phyloP scores from a whole-genome alignment of 1,284 basidiomycete genomes.

The Pseudozyma tsukubaensis region DNA sequence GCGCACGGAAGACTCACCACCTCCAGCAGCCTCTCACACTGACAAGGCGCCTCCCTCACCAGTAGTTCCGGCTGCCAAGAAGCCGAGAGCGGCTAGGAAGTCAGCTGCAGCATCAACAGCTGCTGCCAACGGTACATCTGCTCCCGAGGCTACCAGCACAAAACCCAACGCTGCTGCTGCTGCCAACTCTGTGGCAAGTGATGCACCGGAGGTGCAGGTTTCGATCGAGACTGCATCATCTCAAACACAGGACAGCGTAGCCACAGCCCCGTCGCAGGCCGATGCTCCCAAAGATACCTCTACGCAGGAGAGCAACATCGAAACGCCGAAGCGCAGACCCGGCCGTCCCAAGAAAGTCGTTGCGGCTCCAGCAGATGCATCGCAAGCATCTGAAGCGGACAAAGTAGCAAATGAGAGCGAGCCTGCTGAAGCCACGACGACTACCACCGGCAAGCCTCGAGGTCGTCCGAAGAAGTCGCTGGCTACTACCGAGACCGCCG shows the following conservation, averaged over 20 bases:
- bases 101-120: constrained; percentile 2
- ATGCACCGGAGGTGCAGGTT: not conserved
- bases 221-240: not conserved
- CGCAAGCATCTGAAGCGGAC: not conserved
- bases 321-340: constrained; percentile 8
- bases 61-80: constrained; percentile 18
- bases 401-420: not conserved
- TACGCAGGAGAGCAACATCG: not conserved
- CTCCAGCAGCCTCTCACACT: constrained; percentile 5
- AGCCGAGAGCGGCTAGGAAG: constrained; percentile 8
- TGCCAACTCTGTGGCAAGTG: not conserved
- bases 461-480: constrained; percentile 21
- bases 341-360: constrained; percentile 10
- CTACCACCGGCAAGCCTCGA: constrained; percentile 5
- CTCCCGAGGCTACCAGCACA: not conserved
- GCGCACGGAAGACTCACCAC: constrained; percentile 20
- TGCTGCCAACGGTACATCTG: not conserved
- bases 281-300: not conserved
- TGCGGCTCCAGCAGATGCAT: not conserved
- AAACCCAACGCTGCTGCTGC: not conserved
- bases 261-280: not conserved
- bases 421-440: not conserved
- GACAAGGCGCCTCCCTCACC: constrained; percentile 13
- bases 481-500: not conserved
- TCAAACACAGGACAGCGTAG: not conserved